These are phyloP conservation scores for Trypanosoma brucei DNA, from an alignment of 208 protist species.

Conservation along the genomic window DNA sequence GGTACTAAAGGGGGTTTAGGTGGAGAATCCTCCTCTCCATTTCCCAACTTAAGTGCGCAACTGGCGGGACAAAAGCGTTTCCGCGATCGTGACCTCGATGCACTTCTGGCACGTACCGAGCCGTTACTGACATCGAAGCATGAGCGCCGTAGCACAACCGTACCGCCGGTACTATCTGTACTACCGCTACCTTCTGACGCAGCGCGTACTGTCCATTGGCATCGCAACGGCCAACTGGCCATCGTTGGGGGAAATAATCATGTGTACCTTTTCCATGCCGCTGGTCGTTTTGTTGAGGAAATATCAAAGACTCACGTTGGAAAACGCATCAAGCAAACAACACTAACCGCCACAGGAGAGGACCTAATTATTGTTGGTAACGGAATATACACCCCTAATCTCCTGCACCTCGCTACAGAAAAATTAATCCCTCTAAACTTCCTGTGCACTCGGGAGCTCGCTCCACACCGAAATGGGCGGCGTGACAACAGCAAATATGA, in stretches of 20 bases:
- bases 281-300: conserved; percentile 78
- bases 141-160: conserved; percentile 29
- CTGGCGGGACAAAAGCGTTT: conserved; percentile 44
- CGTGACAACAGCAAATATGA: conserved; percentile 56
- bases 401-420: conserved; percentile 60
- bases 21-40: not conserved
- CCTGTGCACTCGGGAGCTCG: conserved; percentile 58
- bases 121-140: conserved; percentile 59
- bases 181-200: conserved; percentile 68
- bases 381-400: conserved; percentile 49
- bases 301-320: conserved; percentile 59
- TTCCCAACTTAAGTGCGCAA: not conserved
- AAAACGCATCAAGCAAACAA: conserved; percentile 40
- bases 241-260: conserved; percentile 73
- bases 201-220: conserved; percentile 73
- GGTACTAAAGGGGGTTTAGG: conserved; percentile 17
- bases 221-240: conserved; percentile 73
- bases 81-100: conserved; percentile 69
- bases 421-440: conserved; percentile 60
- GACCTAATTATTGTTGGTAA: conserved; percentile 60
- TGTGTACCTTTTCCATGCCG: conserved; percentile 79
- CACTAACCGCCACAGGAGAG: conserved; percentile 62
- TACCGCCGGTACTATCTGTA: conserved; percentile 58
- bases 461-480: conserved; percentile 58
- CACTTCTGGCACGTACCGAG: conserved; percentile 70